Conservation (phyloP, 2,329 filamentous ascomycete genomes). For the Fusarium algeriense region DNA sequence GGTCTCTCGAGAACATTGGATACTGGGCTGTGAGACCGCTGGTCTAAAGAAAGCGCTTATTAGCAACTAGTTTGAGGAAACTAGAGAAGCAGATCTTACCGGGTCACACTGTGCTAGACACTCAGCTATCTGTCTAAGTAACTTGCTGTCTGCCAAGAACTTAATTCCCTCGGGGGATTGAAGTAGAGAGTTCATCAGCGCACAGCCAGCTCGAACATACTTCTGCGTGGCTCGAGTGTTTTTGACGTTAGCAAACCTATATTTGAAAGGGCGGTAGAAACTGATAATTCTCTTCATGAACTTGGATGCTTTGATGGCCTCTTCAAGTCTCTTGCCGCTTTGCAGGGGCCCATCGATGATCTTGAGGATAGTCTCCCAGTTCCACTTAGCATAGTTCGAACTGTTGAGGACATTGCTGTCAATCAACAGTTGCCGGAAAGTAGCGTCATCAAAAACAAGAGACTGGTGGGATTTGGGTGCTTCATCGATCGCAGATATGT, state of each 20-base stretch:
- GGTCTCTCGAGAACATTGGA: conserved; percentile 88
- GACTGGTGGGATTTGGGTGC: conserved; percentile 64
- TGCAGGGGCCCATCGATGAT: conserved; percentile 93
- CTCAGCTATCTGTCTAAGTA: conserved; percentile 93
- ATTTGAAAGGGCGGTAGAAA: conserved; percentile 97
- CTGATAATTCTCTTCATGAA: conserved; percentile 95
- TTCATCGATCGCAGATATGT: conserved; percentile 67
- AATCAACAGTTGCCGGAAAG: conserved; percentile 73
- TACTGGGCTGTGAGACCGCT: conserved; percentile 82
- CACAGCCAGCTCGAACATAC: conserved; percentile 90
- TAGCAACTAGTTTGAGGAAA: conserved; percentile 32
- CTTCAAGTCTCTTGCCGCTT: conserved; percentile 90
- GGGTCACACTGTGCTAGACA: conserved; percentile 95
- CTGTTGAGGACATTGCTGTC: conserved; percentile 90
- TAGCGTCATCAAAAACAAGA: conserved; percentile 68
- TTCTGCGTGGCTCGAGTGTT: conserved; percentile 95
- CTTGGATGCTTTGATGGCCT: conserved; percentile 93
- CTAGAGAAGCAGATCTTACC: conserved; percentile 59
- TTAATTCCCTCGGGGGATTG: conserved; percentile 86
- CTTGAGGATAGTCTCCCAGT: conserved; percentile 92
- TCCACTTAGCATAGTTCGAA: conserved; percentile 95
- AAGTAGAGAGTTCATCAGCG: conserved; percentile 85
- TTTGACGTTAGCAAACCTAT: conserved; percentile 88
- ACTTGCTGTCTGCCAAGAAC: conserved; percentile 91
- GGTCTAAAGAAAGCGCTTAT: conserved; percentile 57